Percentiles rank a stretch among this genome's conserved stretches.
These are phyloP conservation scores for Trifolium dubium DNA, from an alignment of 306 rosid genomes.

Conservation along the genomic window DNA sequence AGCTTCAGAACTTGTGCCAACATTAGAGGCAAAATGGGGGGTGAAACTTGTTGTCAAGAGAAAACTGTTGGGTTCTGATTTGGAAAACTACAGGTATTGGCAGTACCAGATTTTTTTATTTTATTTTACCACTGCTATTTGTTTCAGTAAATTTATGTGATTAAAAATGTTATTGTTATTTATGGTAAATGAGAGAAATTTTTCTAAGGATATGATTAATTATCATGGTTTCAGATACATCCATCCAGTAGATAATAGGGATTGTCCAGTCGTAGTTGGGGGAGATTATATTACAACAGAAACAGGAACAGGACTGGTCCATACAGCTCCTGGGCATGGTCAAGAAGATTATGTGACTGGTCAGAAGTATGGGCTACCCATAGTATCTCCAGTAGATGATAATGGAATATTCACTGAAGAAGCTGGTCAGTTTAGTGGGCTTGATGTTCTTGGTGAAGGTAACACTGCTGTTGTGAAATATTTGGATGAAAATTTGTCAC, in stretches of 20 bases:
- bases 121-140: conserved; percentile 24
- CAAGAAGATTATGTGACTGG: conserved; percentile 97
- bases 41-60: conserved; percentile 70
- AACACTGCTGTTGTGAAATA: conserved; percentile 78
- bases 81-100: conserved; percentile 88
- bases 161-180: conserved; percentile 13
- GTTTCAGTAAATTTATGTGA: conserved; percentile 27
- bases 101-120: conserved; percentile 27
- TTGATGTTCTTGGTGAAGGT: conserved; percentile 93
- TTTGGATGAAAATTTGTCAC: conserved; percentile 76
- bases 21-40: conserved; percentile 89
- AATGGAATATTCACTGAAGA: conserved; percentile 94
- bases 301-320: conserved; percentile 97
- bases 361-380: conserved; percentile 86
- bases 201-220: conserved; percentile 33
- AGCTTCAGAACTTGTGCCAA: conserved; percentile 88
- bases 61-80: conserved; percentile 75
- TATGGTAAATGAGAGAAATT: conserved; percentile 15
- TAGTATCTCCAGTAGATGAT: conserved; percentile 89
- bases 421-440: conserved; percentile 92
- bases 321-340: conserved; percentile 99
- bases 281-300: conserved; percentile 97
- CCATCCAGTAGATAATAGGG: conserved; percentile 77
- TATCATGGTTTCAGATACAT: conserved; percentile 64
- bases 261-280: conserved; percentile 84